These are phyloP conservation scores for Maudiozyma serrabonitensis DNA, from an alignment of 805 yeast species.

Conservation along the genomic window DNA sequence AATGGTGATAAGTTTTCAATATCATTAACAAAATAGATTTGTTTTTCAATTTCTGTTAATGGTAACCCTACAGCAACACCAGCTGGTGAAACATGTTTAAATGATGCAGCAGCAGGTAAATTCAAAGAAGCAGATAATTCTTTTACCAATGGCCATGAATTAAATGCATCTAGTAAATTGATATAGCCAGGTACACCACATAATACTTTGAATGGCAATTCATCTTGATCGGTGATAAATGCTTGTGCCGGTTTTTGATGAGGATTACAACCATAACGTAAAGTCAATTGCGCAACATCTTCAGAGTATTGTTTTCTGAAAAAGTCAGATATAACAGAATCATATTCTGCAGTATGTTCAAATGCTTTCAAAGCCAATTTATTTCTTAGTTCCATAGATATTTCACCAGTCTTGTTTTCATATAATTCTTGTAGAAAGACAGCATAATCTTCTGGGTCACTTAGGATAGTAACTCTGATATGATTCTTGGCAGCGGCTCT, in stretches of 20 bases:
- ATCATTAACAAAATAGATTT: conserved; percentile 89
- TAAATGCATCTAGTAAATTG: conserved; percentile 90
- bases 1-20: conserved; percentile 92
- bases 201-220: conserved; percentile 87
- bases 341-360: conserved; percentile 97
- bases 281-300: conserved; percentile 77
- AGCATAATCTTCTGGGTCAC: conserved; percentile 92
- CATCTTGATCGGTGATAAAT: conserved; percentile 71
- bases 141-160: conserved; percentile 97
- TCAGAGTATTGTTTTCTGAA: conserved; percentile 96
- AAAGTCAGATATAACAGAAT: conserved; percentile 89
- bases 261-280: conserved; percentile 98
- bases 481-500: conserved; percentile 99
- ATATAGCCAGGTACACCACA: conserved; percentile 97
- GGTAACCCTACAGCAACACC: conserved; percentile 98
- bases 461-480: conserved; percentile 86
- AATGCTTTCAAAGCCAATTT: conserved; percentile 90
- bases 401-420: conserved; percentile 45
- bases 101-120: conserved; percentile 97
- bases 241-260: conserved; percentile 99
- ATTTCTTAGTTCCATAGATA: conserved; percentile 67
- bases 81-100: conserved; percentile 98
- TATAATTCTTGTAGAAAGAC: conserved; percentile 69
- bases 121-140: conserved; percentile 90
- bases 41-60: conserved; percentile 80